phyloP scores from a whole-genome alignment of 768 basidiomycete species.

The Boletus tylopilopsis region DNA sequence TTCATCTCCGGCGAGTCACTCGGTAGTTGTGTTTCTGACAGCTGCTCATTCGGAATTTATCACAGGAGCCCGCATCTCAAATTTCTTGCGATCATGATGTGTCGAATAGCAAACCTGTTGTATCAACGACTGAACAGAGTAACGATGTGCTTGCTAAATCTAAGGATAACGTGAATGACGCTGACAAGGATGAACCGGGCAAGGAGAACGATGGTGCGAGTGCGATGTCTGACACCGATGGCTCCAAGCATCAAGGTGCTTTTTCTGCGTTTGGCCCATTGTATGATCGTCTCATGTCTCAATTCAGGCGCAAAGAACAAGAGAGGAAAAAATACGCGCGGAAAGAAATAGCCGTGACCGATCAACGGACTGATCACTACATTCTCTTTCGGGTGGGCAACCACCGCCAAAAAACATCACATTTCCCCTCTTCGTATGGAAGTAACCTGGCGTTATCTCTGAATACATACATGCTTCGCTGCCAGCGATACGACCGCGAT shows the following conservation, averaged over 20 bases:
- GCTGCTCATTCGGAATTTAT: conserved; percentile 23
- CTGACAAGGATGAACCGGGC: conserved; percentile 26
- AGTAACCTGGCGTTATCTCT: conserved; percentile 20
- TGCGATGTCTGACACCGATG: conserved; percentile 21
- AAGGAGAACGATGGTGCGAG: conserved; percentile 20
- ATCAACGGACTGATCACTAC: background rate
- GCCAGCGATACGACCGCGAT: conserved; percentile 12
- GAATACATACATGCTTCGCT: conserved; percentile 4
- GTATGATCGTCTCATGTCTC: conserved; percentile 6
- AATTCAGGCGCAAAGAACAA: background rate
- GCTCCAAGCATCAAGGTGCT: conserved; percentile 12
- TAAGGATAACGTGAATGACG: conserved; percentile 21
- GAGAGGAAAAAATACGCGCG: background rate
- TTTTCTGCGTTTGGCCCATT: background rate
- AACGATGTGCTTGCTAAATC: conserved; percentile 21
- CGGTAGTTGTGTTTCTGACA: conserved; percentile 24
- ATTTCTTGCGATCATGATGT: conserved; percentile 9
- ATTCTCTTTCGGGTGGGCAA: conserved; percentile 1
- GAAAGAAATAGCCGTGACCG: background rate
- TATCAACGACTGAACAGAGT: conserved; percentile 25
- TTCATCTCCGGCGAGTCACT: conserved; percentile 29
- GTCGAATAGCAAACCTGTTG: conserved; percentile 23
- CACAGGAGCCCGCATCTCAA: conserved; percentile 13
- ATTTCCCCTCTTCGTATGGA: background rate
- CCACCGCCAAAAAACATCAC: conserved; percentile 2